These are phyloP conservation scores for Arthrocladium fulminans DNA, from an alignment of 2,329 filamentous ascomycete genomes.

Conservation along the genomic window DNA sequence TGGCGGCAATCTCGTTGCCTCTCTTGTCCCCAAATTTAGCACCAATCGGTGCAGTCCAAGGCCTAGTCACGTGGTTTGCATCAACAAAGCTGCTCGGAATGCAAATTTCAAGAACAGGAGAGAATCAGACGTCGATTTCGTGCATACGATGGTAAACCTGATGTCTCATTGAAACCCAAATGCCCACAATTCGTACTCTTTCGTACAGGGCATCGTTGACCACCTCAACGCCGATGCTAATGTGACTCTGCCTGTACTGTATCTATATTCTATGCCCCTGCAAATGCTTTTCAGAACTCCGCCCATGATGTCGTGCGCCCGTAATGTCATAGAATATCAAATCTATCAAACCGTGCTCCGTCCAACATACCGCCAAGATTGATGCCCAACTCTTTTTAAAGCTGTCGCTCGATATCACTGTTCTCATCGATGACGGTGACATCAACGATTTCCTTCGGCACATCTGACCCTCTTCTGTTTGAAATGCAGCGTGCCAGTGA, in stretches of 20 bases:
- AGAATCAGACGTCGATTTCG: not conserved
- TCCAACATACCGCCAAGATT: not conserved
- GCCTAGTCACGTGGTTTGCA: too few species aligned
- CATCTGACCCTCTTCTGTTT: slow-evolving; percentile 8
- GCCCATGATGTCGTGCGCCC: not conserved
- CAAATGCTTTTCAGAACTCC: not conserved
- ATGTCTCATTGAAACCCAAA: not conserved
- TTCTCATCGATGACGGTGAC: slow-evolving; percentile 16
- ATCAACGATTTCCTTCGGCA: slow-evolving; percentile 19
- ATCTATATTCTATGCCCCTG: not conserved
- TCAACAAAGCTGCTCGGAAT: too few species aligned
- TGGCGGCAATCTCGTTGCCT: not conserved
- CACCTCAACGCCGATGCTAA: not conserved
- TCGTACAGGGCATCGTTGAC: slow-evolving; percentile 1
- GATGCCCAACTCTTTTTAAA: not conserved
- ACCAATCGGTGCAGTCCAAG: too few species aligned
- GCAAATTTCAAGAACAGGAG: too few species aligned
- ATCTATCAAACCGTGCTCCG: not conserved
- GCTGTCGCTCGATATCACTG: not conserved
- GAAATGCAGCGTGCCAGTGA: slow-evolving; percentile 27
- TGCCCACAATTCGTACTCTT: not conserved
- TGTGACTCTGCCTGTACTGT: not conserved
- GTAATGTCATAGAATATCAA: not conserved
- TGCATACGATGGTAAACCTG: too few species aligned
- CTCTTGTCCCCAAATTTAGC: not conserved